Evolutionary conservation across 169 alveolate genomes (phyloP), one percentile per base, ranked within the genome.

Genomic region (Eimeria necatrix): DNA sequence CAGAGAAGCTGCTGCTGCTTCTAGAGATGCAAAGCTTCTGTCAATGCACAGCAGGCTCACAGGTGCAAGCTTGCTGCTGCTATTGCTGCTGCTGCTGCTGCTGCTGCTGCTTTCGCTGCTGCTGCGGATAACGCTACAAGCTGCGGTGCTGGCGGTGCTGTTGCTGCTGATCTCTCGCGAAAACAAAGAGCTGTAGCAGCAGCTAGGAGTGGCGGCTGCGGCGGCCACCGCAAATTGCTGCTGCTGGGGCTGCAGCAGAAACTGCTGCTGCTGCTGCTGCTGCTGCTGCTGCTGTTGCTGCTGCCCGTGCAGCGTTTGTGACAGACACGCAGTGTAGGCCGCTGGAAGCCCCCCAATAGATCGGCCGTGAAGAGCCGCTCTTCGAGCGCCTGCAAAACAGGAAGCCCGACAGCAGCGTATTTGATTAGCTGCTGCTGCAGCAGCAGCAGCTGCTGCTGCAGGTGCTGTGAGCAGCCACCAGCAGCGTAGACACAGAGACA

Each of bases 311-410:
- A 16, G 64, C 20, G 18, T 8, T 78, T 46, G 64, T 3, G 87
- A 46, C 46, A 78, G 68, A 78, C 87, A 78, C 46, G 87, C 87
- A 16, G 22, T 60, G 46, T 78, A 78, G 20, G 87, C 20, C 20
- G 87, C 87, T 14, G 87, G 87, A 41, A 78, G 87, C n/a, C 87
- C 87, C n/a, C 87, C 87, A 48, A 78, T 78, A 78, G 87, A 78
- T n/a, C 87, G 87, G 64, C 87, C 87, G 18, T 78, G 87, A 12
- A 78, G 68, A 20, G 87, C 87, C 2, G 52, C 16, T 18, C 87
- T 24, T 16, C 87, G 87, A 20, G 52, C 87, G 6, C 87, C 87
- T 78, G 20, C 68, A 78, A 56, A 51, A 51, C 4, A 26, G 14
- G 6, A 10, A 71, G 18, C 53, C 3, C 78, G 16, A 48, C 78